phyloP scores from a whole-genome alignment of 257 asterid species.

The Solanum appendiculatum region DNA sequence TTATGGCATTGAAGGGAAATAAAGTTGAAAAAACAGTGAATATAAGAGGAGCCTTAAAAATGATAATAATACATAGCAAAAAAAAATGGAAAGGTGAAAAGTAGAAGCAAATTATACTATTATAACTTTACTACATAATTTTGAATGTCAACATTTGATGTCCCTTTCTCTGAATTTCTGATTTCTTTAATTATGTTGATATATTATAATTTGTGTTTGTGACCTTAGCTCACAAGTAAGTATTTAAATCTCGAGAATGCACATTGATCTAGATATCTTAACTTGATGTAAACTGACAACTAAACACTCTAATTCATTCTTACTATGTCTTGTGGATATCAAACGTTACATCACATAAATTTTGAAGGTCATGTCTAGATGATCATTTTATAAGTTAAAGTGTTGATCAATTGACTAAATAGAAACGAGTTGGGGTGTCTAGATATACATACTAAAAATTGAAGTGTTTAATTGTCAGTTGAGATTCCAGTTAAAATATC shows the following conservation, averaged over 20 bases:
- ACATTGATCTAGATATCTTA: background rate
- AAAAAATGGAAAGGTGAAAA: background rate
- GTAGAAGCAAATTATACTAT: background rate
- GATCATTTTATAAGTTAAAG: background rate
- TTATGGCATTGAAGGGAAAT: background rate
- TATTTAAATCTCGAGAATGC: background rate
- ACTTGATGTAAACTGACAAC: too few relatives aligned
- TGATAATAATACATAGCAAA: background rate
- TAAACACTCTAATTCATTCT: background rate
- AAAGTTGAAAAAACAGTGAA: background rate
- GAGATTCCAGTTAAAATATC: too few relatives aligned
- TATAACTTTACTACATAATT: background rate
- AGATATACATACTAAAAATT: background rate
- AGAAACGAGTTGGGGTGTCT: background rate
- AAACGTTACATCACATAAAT: background rate
- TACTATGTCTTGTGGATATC: background rate
- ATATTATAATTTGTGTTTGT: background rate
- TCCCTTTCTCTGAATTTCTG: conserved; percentile 19
- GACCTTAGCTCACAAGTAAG: background rate
- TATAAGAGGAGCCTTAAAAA: background rate
- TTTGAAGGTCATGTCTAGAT: background rate
- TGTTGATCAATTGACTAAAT: too few relatives aligned
- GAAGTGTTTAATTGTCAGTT: too few relatives aligned
- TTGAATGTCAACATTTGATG: conserved; percentile 9
- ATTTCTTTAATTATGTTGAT: background rate